These are phyloP conservation scores for Apiotrichum porosum DNA, from an alignment of 1,284 basidiomycete genomes.

Conservation along the genomic window DNA sequence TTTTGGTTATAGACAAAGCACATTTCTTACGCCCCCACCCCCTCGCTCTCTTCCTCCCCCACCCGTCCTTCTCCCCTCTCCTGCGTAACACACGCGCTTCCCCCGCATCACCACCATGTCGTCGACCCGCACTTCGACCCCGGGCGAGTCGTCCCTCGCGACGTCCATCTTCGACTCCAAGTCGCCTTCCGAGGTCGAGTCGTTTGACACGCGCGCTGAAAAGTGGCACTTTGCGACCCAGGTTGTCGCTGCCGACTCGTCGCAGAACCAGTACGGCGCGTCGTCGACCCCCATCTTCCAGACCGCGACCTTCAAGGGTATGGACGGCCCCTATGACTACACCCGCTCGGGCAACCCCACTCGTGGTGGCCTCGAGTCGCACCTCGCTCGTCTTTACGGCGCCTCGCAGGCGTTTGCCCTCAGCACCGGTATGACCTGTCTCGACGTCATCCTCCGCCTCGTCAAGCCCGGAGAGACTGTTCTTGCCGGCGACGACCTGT, in stretches of 20 bases:
- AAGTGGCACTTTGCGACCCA: constrained; percentile 46
- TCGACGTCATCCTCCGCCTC: constrained; percentile 89
- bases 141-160: constrained; percentile 35
- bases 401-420: constrained; percentile 84
- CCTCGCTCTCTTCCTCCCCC: neutral
- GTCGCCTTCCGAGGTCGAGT: constrained; percentile 27
- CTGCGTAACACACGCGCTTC: no score
- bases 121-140: constrained; percentile 9
- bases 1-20: no score
- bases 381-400: constrained; percentile 89
- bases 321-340: constrained; percentile 84
- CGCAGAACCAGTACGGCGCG: constrained; percentile 90
- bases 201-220: constrained; percentile 26
- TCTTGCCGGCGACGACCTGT: constrained; percentile 94
- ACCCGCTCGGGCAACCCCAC: constrained; percentile 95
- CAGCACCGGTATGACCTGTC: constrained; percentile 94
- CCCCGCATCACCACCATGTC: constrained; percentile 7
- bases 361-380: constrained; percentile 88
- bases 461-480: constrained; percentile 93
- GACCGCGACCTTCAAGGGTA: constrained; percentile 95
- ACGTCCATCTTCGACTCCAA: constrained; percentile 30
- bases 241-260: constrained; percentile 78
- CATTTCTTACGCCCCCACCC: neutral
- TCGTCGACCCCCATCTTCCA: constrained; percentile 97
- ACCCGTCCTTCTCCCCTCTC: neutral